These are phyloP conservation scores for Malus hybrid DNA, from an alignment of 331 rosid species.

Conservation along the genomic window DNA sequence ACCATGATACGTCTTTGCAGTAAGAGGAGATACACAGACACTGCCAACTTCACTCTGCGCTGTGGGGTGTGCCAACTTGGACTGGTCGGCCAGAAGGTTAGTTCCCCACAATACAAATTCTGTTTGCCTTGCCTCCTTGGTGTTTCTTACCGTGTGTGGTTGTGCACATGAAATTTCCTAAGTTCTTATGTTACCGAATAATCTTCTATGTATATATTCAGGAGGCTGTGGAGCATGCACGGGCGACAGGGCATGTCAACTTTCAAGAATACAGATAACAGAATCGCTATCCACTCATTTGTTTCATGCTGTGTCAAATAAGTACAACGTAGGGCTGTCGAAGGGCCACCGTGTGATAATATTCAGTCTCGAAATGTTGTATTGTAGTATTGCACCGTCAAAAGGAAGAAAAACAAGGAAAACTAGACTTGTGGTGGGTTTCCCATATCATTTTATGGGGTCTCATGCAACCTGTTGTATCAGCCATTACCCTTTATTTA, in stretches of 20 bases:
- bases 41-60: conserved; percentile 85
- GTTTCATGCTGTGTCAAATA: background rate
- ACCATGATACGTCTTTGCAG: conserved; percentile 33
- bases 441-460: background rate
- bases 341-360: background rate
- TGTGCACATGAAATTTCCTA: background rate
- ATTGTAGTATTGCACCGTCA: background rate
- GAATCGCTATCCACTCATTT: background rate
- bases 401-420: background rate
- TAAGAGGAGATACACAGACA: conserved; percentile 77
- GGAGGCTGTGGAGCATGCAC: conserved; percentile 93
- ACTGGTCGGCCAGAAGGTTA: conserved; percentile 79
- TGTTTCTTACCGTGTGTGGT: background rate
- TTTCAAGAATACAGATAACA: conserved; percentile 84
- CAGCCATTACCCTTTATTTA: background rate
- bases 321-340: background rate
- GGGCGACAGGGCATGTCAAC: conserved; percentile 86
- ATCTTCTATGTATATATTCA: conserved; percentile 22
- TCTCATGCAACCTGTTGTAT: background rate
- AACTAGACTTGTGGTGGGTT: background rate
- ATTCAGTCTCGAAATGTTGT: background rate
- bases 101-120: conserved; percentile 8
- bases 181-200: background rate
- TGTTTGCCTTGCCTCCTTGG: background rate
- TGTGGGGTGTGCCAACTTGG: conserved; percentile 96